Percentiles rank a stretch among this genome's conserved stretches.
phyloP scores from a whole-genome alignment of 2,329 filamentous ascomycete genomes.

The Tolypocladium capitatum region DNA sequence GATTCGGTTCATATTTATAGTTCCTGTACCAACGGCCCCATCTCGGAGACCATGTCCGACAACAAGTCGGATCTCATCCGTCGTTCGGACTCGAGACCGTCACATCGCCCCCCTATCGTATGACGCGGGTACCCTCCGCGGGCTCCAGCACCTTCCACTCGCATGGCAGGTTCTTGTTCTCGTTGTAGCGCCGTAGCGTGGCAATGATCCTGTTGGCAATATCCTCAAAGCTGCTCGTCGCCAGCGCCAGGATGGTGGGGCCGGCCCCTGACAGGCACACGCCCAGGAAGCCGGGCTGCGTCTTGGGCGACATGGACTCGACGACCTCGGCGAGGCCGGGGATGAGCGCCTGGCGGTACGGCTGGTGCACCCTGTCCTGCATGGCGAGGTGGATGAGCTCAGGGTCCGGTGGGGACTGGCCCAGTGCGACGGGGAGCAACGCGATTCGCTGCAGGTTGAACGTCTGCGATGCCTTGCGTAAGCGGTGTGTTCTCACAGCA shows the following conservation, averaged over 20 bases:
- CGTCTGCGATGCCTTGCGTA: slow-evolving; percentile 26
- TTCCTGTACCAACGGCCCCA: neutral
- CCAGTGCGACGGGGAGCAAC: slow-evolving; percentile 76
- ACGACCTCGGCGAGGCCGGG: slow-evolving; percentile 86
- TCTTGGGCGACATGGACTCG: slow-evolving; percentile 75
- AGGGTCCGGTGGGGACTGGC: slow-evolving; percentile 78
- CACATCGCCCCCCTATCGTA: slow-evolving; percentile 14
- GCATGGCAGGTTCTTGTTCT: slow-evolving; percentile 57
- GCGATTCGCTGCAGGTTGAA: slow-evolving; percentile 95
- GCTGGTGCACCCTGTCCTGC: slow-evolving; percentile 98
- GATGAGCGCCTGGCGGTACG: slow-evolving; percentile 82
- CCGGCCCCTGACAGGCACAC: slow-evolving; percentile 93
- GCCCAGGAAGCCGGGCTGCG: slow-evolving; percentile 77
- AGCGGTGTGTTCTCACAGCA: neutral
- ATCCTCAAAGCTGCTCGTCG: slow-evolving; percentile 75
- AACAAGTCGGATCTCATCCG: neutral
- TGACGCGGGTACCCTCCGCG: slow-evolving; percentile 53
- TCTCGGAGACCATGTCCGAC: neutral
- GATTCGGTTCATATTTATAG: neutral
- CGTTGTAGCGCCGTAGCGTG: slow-evolving; percentile 50
- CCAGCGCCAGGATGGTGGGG: slow-evolving; percentile 85
- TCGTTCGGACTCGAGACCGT: neutral
- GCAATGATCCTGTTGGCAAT: slow-evolving; percentile 71
- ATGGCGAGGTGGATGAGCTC: slow-evolving; percentile 94
- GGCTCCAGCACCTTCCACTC: slow-evolving; percentile 81